phyloP scores from a whole-genome alignment of 23 red algal genomes.

The Gracilaria vermiculophylla region DNA sequence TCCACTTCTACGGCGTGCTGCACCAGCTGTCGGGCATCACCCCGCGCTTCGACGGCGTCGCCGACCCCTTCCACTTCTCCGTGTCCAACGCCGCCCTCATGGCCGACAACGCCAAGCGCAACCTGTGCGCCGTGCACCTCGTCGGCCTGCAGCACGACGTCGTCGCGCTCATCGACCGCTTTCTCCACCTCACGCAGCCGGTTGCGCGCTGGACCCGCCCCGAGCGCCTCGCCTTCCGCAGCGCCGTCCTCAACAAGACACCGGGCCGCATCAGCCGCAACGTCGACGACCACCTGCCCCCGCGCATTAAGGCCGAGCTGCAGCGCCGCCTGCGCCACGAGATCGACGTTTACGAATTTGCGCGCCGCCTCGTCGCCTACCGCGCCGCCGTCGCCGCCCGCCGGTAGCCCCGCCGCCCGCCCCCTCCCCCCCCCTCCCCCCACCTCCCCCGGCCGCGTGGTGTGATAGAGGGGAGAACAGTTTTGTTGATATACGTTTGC shows the following conservation, averaged over 20 bases:
- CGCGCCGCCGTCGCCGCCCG: background rate
- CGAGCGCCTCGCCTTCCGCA: background rate
- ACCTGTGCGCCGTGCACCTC: conserved; percentile 15
- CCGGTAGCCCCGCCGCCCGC: background rate
- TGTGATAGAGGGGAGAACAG: too few relatives aligned
- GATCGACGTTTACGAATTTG: conserved; percentile 31
- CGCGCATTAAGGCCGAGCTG: background rate
- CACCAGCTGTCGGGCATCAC: conserved; percentile 27
- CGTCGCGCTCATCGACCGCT: background rate
- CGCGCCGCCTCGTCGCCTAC: background rate
- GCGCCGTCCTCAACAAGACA: conserved; percentile 1
- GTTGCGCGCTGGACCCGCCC: background rate
- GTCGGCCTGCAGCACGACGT: conserved; percentile 9
- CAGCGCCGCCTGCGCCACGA: conserved; percentile 12
- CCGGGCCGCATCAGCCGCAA: background rate
- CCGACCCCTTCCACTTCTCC: background rate
- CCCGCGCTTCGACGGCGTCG: conserved; percentile 1
- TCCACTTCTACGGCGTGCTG: conserved; percentile 31
- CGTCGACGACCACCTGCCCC: background rate
- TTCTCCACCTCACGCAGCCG: conserved; percentile 3
- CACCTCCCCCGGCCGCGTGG: too few relatives aligned
- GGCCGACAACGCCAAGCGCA: conserved; percentile 25
- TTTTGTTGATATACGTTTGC: too few relatives aligned
- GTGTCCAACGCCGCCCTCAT: conserved; percentile 18
- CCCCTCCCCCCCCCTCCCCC: too few relatives aligned